Evolutionary conservation across 257 asterid genomes (phyloP).

Genomic region (Solanum tarijense): DNA sequence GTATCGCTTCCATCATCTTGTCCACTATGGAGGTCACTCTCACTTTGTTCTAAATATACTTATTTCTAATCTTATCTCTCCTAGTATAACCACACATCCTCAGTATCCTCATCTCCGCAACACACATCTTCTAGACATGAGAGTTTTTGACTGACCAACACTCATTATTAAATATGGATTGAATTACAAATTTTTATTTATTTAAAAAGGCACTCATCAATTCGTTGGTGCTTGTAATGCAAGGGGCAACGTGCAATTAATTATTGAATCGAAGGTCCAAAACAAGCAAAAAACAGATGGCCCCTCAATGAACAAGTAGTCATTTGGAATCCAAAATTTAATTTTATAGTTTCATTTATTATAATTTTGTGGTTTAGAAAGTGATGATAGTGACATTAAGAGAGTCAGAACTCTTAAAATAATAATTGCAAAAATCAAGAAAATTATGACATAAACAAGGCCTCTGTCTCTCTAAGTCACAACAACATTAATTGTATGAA

Average conservation of each 20-base stretch:
- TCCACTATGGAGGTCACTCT: not conserved
- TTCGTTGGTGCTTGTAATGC: not conserved
- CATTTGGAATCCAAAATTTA: not conserved
- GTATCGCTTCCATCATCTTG: not conserved
- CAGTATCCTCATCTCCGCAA: not conserved
- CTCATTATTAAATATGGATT: not conserved
- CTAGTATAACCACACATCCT: too few relatives aligned
- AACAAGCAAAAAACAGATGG: not conserved
- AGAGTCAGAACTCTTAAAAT: not conserved
- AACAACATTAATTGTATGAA: not conserved
- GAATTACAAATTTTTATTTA: fast-evolving
- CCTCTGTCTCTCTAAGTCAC: not conserved
- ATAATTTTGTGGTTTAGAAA: not conserved
- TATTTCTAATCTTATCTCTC: too few relatives aligned
- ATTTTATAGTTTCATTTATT: not conserved
- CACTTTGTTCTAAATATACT: too few relatives aligned
- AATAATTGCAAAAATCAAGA: not conserved
- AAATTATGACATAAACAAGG: not conserved
- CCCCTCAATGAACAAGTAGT: slow-evolving; percentile 12
- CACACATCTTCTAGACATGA: not conserved
- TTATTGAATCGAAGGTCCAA: not conserved
- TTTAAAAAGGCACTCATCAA: not conserved
- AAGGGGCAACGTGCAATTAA: not conserved
- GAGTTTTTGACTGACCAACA: too few relatives aligned
- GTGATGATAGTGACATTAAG: not conserved